These are phyloP conservation scores for Cytospora piceae DNA, from an alignment of 2,329 filamentous ascomycete genomes.

Conservation along the genomic window DNA sequence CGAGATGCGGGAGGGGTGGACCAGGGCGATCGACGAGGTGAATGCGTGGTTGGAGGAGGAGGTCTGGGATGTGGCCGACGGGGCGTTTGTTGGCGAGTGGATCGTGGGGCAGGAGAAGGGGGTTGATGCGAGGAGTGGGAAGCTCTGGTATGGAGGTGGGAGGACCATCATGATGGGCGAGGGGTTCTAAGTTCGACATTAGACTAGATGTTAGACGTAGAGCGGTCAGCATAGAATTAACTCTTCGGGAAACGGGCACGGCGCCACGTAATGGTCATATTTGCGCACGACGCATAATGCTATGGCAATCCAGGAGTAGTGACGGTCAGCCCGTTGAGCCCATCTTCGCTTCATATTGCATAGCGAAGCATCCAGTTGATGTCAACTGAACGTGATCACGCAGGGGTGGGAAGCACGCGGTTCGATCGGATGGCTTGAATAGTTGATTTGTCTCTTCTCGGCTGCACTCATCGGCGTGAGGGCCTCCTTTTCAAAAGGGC, in stretches of 20 bases:
- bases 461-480: slow-evolving; percentile 19
- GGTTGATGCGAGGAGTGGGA: slow-evolving; percentile 73
- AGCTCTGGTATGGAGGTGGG: slow-evolving; percentile 87
- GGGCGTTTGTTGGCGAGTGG: slow-evolving; percentile 70
- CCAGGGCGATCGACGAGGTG: slow-evolving; percentile 72
- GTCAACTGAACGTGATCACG: neutral
- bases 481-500: slow-evolving; percentile 10
- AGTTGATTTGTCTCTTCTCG: slow-evolving; percentile 24
- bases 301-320: neutral
- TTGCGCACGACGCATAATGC: neutral
- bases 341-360: neutral
- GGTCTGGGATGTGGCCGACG: slow-evolving; percentile 65
- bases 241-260: neutral
- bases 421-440: slow-evolving; percentile 21
- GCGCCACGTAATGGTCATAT: neutral
- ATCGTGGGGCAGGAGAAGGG: slow-evolving; percentile 84
- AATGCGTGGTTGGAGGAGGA: slow-evolving; percentile 74
- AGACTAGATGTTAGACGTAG: neutral
- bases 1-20: slow-evolving; percentile 64
- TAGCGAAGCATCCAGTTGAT: neutral
- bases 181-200: slow-evolving; percentile 53
- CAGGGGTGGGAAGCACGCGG: neutral
- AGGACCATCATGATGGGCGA: slow-evolving; percentile 67
- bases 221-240: neutral
- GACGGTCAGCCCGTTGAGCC: neutral